Evolutionary conservation across 2,329 filamentous ascomycete genomes (phyloP).

Genomic region (Aspergillus thermomutatus): DNA sequence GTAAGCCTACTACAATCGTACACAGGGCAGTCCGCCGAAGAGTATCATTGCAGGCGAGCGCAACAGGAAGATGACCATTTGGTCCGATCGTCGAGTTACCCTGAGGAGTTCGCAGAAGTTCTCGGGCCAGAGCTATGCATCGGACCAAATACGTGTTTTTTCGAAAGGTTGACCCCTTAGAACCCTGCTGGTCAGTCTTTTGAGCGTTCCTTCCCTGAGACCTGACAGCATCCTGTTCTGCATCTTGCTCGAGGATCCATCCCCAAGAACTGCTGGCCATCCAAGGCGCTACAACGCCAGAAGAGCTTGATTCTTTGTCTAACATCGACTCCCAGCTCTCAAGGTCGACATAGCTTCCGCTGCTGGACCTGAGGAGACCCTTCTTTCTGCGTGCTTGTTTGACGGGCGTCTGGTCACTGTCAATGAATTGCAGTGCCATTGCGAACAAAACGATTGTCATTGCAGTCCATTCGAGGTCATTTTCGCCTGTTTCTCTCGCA

Average conservation of each 20-base stretch:
- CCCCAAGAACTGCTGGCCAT: slow-evolving; percentile 65
- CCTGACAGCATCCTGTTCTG: slow-evolving; percentile 24
- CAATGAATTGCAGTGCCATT: slow-evolving; percentile 60
- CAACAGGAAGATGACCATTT: slow-evolving; percentile 65
- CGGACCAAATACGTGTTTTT: slow-evolving; percentile 44
- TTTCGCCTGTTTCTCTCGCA: slow-evolving; percentile 44
- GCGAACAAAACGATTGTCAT: slow-evolving; percentile 62
- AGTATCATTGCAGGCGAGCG: slow-evolving; percentile 50
- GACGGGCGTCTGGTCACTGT: slow-evolving; percentile 31
- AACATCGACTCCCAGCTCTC: slow-evolving; percentile 51
- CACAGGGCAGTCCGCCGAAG: slow-evolving; percentile 62
- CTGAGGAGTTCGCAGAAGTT: slow-evolving; percentile 61
- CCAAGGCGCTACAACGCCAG: slow-evolving; percentile 41
- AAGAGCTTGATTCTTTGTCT: slow-evolving; percentile 42
- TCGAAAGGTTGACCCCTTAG: slow-evolving; percentile 27
- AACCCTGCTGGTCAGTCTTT: slow-evolving; percentile 19
- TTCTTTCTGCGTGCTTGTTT: slow-evolving; percentile 40
- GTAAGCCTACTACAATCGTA: slow-evolving; percentile 69
- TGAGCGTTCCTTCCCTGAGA: slow-evolving; percentile 16
- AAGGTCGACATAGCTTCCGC: slow-evolving; percentile 43
- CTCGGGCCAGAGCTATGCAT: slow-evolving; percentile 57
- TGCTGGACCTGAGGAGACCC: slow-evolving; percentile 48
- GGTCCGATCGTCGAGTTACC: slow-evolving; percentile 55
- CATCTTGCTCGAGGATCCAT: slow-evolving; percentile 64
- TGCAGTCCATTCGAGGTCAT: slow-evolving; percentile 67